phyloP scores from a whole-genome alignment of 164 flowering plant species.

The Nymphaea colorata region DNA sequence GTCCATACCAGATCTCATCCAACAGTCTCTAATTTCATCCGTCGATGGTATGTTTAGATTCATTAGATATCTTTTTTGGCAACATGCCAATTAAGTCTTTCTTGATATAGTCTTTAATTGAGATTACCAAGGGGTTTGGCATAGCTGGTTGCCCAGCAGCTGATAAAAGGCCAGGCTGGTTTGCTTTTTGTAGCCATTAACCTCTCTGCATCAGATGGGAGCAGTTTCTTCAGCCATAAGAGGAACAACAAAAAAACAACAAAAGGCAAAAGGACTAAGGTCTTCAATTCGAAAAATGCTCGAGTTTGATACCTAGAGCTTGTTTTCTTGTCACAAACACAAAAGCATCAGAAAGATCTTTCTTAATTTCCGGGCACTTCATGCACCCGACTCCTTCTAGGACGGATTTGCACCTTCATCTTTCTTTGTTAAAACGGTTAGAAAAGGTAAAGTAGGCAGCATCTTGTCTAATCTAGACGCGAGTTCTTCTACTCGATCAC shows the following conservation, averaged over 20 bases:
- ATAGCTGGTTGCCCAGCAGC: background rate
- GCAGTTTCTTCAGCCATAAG: background rate
- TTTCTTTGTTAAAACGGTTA: too few species aligned
- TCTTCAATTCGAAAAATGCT: too few species aligned
- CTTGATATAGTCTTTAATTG: background rate
- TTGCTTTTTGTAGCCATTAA: background rate
- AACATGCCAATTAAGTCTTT: background rate
- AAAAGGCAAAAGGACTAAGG: background rate
- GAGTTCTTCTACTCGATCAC: too few species aligned
- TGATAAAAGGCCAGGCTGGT: background rate
- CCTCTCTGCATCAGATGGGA: background rate
- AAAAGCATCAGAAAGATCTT: too few species aligned
- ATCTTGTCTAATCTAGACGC: too few species aligned
- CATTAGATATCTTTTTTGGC: background rate
- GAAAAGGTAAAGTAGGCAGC: too few species aligned
- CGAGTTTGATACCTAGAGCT: too few species aligned
- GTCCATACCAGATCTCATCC: conserved; percentile 51
- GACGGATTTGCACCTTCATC: too few species aligned
- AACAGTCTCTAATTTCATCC: conserved; percentile 36
- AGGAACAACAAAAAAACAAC: background rate
- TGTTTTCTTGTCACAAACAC: too few species aligned
- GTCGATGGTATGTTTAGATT: conserved; percentile 22
- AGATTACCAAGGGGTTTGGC: background rate
- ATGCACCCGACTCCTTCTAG: too few species aligned
- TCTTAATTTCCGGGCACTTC: too few species aligned